Evolutionary conservation across 805 yeast genomes (phyloP), one percentile per base, ranked within the genome.

Genomic region (Candida insectorum): DNA sequence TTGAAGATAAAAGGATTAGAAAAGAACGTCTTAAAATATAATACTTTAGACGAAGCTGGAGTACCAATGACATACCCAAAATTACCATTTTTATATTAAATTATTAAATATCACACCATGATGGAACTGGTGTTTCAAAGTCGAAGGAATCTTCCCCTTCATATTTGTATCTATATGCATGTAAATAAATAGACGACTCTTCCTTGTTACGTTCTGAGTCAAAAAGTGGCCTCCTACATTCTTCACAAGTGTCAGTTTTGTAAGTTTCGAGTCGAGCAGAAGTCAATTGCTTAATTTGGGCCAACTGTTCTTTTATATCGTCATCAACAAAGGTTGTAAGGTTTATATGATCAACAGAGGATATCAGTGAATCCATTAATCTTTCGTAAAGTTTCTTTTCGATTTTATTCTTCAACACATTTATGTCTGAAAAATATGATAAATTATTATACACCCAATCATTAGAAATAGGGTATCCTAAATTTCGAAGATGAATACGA

Each of bases 391-490:
- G 21, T 12, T 45, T 40, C 16, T 34, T 24, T 33, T 60, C 68
- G 2, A 58, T 30, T 1, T 39, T 33, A 25, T 50, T 51, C 21
- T 44, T 53, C 6, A 45, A n/a, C 7, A 12, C 21, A 18, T 51
- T 48, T 14, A 50, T 41, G 3, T 33, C 34, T 8, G 33, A 36
- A 6, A 28, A 7, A 4, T 16, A 12, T n/a, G 25, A n/a, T 2
- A 5, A 26, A 2, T 54, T 51, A 31, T 57, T 53, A 39, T 67
- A 67, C 9, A 55, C 45, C 17, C 50, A 53, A 56, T 91, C 98
- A 53, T 91, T 89, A 3, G 85, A 87, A 28, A 91, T 91, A 0
- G 97, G 96, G 51, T 67, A 73, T 0, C 97, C 97, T 40, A 75
- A 30, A 41, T 73, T 68, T 15, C 77, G 49, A 9, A 76, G 50